Evolutionary conservation across 306 rosid genomes (phyloP).

Genomic region (Prosopis cineraria): DNA sequence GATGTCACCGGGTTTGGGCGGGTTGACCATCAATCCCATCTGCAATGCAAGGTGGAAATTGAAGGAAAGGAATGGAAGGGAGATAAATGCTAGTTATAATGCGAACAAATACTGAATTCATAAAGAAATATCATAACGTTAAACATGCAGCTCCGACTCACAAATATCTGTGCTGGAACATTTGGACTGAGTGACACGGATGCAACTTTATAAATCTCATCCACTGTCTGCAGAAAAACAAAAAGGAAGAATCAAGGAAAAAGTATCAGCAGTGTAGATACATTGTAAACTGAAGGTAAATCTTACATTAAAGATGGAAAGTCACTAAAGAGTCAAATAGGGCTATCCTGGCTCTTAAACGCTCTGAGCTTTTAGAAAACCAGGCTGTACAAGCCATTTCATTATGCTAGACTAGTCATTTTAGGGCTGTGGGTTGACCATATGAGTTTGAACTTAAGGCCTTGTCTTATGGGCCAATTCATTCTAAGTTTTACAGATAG

Average conservation of each 20-base stretch:
- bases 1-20: constrained; percentile 95
- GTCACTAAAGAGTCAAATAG: constrained; percentile 11
- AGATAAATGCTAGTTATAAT: constrained; percentile 10
- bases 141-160: constrained; percentile 54
- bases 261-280: constrained; percentile 26
- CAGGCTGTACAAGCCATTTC: no score
- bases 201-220: constrained; percentile 92
- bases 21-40: constrained; percentile 98
- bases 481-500: not conserved
- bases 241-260: constrained; percentile 32
- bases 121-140: constrained; percentile 21
- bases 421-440: not conserved
- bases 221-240: constrained; percentile 92
- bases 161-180: constrained; percentile 99
- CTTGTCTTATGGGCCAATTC: not conserved
- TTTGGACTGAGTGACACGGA: constrained; percentile 94
- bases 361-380: no score
- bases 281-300: constrained; percentile 14
- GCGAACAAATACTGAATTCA: constrained; percentile 14
- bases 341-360: not conserved
- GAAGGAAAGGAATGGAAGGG: constrained; percentile 23
- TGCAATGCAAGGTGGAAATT: constrained; percentile 45
- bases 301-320: constrained; percentile 25
- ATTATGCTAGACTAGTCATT: not conserved
- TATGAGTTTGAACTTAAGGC: not conserved